A percentile compares a stretch with the other conserved stretches of the same genome.
Evolutionary conservation across 2,329 filamentous ascomycete genomes (phyloP).

Genomic region (Colletotrichum shisoi): DNA sequence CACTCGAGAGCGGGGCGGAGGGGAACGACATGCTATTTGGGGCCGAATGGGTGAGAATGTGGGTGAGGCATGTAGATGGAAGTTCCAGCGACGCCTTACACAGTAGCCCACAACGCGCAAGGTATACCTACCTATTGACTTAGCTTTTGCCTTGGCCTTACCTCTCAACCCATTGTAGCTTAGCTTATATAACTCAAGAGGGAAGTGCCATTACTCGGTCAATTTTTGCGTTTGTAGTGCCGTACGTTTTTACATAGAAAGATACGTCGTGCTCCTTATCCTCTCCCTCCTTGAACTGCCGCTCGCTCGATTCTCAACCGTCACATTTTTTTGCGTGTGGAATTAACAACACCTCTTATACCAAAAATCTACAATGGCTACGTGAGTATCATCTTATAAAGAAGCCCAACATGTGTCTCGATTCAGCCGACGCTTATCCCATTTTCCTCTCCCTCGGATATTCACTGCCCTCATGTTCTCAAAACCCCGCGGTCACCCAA

Average conservation of each 20-base stretch:
- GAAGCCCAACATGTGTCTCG: background rate
- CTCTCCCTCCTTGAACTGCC: background rate
- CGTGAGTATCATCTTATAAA: slow-evolving; percentile 37
- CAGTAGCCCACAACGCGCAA: background rate
- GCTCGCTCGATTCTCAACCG: background rate
- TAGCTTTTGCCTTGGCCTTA: background rate
- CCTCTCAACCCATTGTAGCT: background rate
- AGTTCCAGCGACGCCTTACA: background rate
- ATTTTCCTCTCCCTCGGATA: background rate
- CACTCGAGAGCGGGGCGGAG: background rate
- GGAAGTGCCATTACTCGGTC: slow-evolving; percentile 2
- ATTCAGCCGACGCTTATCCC: background rate
- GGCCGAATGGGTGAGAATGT: background rate
- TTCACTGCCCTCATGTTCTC: background rate
- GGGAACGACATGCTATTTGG: background rate
- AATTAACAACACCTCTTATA: background rate
- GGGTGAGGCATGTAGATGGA: background rate
- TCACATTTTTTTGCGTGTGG: background rate
- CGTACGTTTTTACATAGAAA: background rate
- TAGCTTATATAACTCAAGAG: background rate
- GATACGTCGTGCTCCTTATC: slow-evolving; percentile 1
- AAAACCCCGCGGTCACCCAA: background rate
- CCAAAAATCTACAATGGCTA: slow-evolving; percentile 44
- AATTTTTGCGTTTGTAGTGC: background rate
- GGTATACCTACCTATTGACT: background rate